Percentiles rank a stretch among this genome's conserved stretches.
These are phyloP conservation scores for Mariannaea elegans DNA, from an alignment of 2,329 filamentous ascomycete genomes.

Conservation along the genomic window DNA sequence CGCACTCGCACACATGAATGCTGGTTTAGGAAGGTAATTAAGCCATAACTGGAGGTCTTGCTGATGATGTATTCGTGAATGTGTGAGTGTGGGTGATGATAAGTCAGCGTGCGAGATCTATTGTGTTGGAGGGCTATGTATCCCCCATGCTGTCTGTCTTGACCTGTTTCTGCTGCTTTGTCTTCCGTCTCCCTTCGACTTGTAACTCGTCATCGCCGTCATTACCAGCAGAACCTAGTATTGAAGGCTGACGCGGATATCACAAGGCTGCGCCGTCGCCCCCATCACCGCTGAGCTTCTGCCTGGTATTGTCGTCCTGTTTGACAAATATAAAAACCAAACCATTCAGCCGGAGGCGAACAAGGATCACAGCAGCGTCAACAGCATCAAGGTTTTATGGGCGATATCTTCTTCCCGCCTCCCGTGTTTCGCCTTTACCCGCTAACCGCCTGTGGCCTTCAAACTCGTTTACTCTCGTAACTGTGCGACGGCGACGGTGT, in stretches of 20 bases:
- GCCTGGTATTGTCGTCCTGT: too few relatives aligned
- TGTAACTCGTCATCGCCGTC: not conserved
- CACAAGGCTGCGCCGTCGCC: too few relatives aligned
- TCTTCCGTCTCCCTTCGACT: not conserved
- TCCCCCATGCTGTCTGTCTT: constrained; percentile 9
- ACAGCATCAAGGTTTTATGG: too few relatives aligned
- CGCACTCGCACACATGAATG: constrained; percentile 31
- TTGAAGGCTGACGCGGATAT: constrained; percentile 35
- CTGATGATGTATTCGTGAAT: constrained; percentile 31
- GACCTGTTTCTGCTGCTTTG: not conserved
- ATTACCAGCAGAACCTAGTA: constrained; percentile 5
- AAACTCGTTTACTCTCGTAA: constrained; percentile 7
- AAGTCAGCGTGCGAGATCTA: constrained; percentile 28
- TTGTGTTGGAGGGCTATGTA: constrained; percentile 1
- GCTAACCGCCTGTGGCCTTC: constrained; percentile 12
- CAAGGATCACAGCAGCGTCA: too few relatives aligned
- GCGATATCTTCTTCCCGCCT: too few relatives aligned
- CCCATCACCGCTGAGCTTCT: too few relatives aligned
- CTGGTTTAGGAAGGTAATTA: constrained; percentile 30
- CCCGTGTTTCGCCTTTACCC: not conserved
- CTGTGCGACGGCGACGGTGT: not conserved
- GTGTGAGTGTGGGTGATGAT: constrained; percentile 15
- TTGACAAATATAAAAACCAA: too few relatives aligned
- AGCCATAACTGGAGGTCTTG: constrained; percentile 27
- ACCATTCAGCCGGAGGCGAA: too few relatives aligned